Evolutionary conservation across 2,329 filamentous ascomycete species (phyloP), one percentile per base, ranked within the genome.

Genomic region (Leptographium procerum): DNA sequence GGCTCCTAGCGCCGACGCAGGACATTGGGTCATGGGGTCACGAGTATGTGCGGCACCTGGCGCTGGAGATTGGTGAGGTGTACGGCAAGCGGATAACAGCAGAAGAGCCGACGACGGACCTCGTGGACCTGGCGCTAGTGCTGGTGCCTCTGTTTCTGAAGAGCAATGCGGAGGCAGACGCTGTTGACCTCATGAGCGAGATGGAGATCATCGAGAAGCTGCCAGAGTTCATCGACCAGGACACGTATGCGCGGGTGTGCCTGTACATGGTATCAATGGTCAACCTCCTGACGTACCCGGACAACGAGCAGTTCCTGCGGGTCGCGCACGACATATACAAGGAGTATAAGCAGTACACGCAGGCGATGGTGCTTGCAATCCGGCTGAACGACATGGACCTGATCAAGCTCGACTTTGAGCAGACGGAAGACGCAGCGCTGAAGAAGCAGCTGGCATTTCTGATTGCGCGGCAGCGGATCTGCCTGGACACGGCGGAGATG

Each of bases 241-340:
- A 97, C 74, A 97, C 91, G 29, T 99, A 95, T 71, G 79, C 88
- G 56, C 81, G 94, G 68, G 94, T 96, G 58, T 97, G 94, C 70
- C 76, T 99, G 65, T 99, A 99, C 76, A 96, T 99, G 87, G 90
- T 95, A 66, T 95, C 90, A 77, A 97, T 97, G 89, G 94, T 99
- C 65, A 95, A 94, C 69, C 83, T 99, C 24, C 84, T 99, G 71
- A 96, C 94, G 57, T 97, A 95, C 69, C 94, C 94, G 50, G 94
- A 99, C 73, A 96, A 99, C 73, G 89, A 96, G 69, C 86, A 89
- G 66, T 97, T 99, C 74, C 85, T 99, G 61, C 86, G 85, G 64
- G 95, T 92, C 9, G 91, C 92, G 53, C 94, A 97, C 75, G 82
- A 86, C 63, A 95, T 99, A 69, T 99, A 99, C 75, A 86, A 91